phyloP scores from a whole-genome alignment of 2,329 filamentous ascomycete genomes.

The Phyllosticta paracitricarpa region DNA sequence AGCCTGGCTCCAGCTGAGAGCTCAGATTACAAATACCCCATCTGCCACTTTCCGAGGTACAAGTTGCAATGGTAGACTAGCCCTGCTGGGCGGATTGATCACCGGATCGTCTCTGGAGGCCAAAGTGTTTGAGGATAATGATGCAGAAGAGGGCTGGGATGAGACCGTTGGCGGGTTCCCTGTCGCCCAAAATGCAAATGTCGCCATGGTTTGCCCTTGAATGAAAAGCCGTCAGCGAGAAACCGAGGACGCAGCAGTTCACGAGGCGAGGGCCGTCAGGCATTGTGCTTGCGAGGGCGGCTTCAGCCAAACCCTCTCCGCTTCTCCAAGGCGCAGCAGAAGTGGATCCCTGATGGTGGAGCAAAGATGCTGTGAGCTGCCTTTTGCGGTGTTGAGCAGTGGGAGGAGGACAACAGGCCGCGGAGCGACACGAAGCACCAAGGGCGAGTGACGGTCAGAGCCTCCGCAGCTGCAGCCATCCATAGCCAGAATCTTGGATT shows the following conservation, averaged over 20 bases:
- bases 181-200: neutral
- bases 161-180: neutral
- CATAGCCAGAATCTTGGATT: too few relatives aligned
- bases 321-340: neutral
- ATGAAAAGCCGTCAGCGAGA: neutral
- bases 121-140: neutral
- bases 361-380: neutral
- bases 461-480: too few relatives aligned
- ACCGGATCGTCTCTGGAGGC: neutral
- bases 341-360: neutral
- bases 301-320: neutral
- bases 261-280: neutral
- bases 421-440: neutral
- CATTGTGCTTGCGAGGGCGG: neutral
- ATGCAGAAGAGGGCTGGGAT: neutral
- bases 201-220: neutral
- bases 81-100: neutral
- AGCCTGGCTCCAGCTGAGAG: neutral
- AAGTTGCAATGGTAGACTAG: neutral
- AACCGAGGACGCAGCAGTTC: neutral
- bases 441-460: neutral
- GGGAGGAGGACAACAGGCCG: neutral
- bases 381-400: neutral
- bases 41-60: neutral
- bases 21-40: neutral